Percentiles rank a stretch among this genome's conserved stretches.
Evolutionary conservation across 2,329 filamentous ascomycete species (phyloP).

Genomic region (Alternaria arborescens): DNA sequence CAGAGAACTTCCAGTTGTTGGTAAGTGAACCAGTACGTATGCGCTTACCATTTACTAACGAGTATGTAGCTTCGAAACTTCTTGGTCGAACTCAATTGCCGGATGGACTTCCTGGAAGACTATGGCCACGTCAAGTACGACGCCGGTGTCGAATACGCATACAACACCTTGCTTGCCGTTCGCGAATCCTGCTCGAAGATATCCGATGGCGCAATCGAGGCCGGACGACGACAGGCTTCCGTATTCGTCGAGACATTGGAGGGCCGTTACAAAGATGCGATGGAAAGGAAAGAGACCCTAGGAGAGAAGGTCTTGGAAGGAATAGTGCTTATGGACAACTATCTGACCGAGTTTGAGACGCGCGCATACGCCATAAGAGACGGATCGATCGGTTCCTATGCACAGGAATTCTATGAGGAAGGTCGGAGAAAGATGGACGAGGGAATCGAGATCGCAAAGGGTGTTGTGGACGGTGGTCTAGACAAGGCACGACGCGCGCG

Average conservation of each 20-base stretch:
- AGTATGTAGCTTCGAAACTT: constrained; percentile 74
- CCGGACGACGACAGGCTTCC: constrained; percentile 81
- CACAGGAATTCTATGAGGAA: constrained; percentile 76
- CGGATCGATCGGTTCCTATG: constrained; percentile 76
- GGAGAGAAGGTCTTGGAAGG: constrained; percentile 92
- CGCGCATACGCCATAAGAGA: constrained; percentile 82
- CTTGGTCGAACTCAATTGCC: constrained; percentile 83
- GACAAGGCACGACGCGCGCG: constrained; percentile 84
- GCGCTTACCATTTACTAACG: constrained; percentile 26
- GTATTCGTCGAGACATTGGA: constrained; percentile 95
- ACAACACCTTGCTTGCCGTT: constrained; percentile 85
- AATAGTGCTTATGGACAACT: constrained; percentile 83
- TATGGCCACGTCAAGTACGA: constrained; percentile 88
- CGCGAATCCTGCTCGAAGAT: constrained; percentile 88
- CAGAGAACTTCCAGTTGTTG: constrained; percentile 58
- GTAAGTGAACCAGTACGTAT: constrained; percentile 30
- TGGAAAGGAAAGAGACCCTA: constrained; percentile 84
- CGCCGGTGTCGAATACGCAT: constrained; percentile 82
- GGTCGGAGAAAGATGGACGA: constrained; percentile 83
- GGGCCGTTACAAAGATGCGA: constrained; percentile 82
- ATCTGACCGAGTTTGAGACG: constrained; percentile 85
- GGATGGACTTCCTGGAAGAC: constrained; percentile 86
- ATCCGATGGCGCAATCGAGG: constrained; percentile 88
- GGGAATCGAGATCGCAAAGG: constrained; percentile 75
- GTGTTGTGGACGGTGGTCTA: constrained; percentile 81